These are phyloP conservation scores for Talaromyces sp. DNA, from an alignment of 2,329 filamentous ascomycete genomes.

Conservation along the genomic window DNA sequence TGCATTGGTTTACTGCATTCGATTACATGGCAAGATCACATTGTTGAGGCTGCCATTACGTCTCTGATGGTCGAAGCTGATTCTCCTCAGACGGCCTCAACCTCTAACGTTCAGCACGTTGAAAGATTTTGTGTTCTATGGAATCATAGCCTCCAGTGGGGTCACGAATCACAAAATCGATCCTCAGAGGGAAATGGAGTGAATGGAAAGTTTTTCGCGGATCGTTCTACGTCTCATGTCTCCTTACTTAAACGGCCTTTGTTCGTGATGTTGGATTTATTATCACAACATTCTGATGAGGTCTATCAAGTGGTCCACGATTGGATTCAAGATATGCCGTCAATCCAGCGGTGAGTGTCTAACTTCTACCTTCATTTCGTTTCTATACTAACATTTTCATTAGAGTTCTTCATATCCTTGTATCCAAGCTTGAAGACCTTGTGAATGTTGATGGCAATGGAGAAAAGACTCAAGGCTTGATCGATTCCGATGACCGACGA, in stretches of 20 bases:
- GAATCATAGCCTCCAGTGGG: constrained; percentile 44
- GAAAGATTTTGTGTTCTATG: constrained; percentile 44
- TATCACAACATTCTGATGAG: constrained; percentile 71
- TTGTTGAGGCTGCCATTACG: constrained; percentile 77
- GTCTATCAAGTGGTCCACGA: constrained; percentile 72
- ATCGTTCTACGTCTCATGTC: constrained; percentile 41
- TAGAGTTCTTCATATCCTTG: constrained; percentile 40
- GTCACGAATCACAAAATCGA: constrained; percentile 38
- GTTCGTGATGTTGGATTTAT: constrained; percentile 75
- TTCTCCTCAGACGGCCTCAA: constrained; percentile 27
- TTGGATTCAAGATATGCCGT: constrained; percentile 67
- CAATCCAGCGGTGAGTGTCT: constrained; percentile 49
- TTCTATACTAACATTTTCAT: not conserved
- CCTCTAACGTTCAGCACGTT: constrained; percentile 36
- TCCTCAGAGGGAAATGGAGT: constrained; percentile 25
- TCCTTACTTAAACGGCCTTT: constrained; percentile 76
- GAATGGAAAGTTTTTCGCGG: constrained; percentile 21
- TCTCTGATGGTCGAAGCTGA: constrained; percentile 61
- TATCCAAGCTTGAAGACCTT: constrained; percentile 36
- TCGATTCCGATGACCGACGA: constrained; percentile 63
- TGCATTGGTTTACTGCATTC: constrained; percentile 83
- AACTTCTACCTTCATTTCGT: not conserved
- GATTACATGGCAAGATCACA: constrained; percentile 64
- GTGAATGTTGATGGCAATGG: constrained; percentile 24
- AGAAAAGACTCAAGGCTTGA: not conserved